Base-by-base conservation (phyloP, 2,329 filamentous ascomycete genomes). In the Geosmithia morbida region DNA sequence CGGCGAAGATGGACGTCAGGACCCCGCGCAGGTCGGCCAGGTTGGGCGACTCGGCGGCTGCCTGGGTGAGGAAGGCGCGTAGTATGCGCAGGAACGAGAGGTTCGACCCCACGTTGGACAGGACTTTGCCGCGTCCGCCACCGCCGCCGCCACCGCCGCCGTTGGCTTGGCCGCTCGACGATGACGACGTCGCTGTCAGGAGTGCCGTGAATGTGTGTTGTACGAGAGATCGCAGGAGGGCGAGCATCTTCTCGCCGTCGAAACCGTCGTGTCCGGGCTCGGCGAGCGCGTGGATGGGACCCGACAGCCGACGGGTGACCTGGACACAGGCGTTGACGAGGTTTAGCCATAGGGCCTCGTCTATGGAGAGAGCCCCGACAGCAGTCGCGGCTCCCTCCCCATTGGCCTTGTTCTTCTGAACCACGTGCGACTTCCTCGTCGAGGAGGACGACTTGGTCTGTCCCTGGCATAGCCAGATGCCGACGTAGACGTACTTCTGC, bases 381-480 rank as follows among this genome's bases (percentile, higher is more conserved):
- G 62, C 54, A n/a, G n/a, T n/a, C n/a, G n/a, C n/a, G n/a, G n/a
- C n/a, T n/a, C n/a, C n/a, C n/a, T n/a, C n/a, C 5, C 62, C 55
- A 3, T 62, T 56, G 48, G 75, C 73, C 50, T 63, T 76, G 62
- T 63, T 77, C 53, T 79, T 68, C 45, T 76, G 64, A 4, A 75
- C 64, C 18, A 65, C 61, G 52, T 62, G 69, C 47, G 60, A 56
- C 50, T 66, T 64, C 49, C 67, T 72, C 6, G 40, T 19, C 19
- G 22, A 14, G 3, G 33, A 13, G 11, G 69, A 63, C 0, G 74
- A 75, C 56, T 83, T 85, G 45, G 79, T 87, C 59, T 95, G 87
- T 1, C 83, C 80, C 63, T 94, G 87, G 56, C 92, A 97, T 13
- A 98, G 70, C 92, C 92, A 98, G 46, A 94, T 90, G 14, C 94